Conservation (phyloP, 495 filamentous ascomycete genomes). For the Annulohypoxylon nitens region DNA sequence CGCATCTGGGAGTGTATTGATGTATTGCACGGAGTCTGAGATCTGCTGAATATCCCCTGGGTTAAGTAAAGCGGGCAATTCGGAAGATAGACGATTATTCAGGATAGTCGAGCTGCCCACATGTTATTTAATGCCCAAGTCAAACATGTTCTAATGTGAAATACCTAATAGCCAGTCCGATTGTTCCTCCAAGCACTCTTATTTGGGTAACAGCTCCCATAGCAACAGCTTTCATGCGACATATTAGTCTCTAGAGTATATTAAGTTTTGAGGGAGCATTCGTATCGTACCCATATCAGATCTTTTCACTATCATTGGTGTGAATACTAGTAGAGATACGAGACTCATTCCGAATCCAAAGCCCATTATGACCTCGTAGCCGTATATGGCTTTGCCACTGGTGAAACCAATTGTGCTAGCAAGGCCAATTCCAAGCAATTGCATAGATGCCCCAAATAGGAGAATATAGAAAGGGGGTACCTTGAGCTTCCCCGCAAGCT, state of each 20-base stretch:
- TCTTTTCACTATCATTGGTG: slow-evolving; percentile 57
- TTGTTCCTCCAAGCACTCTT: slow-evolving; percentile 64
- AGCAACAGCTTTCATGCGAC: slow-evolving; percentile 51
- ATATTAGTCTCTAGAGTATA: not conserved
- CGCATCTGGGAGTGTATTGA: slow-evolving; percentile 29
- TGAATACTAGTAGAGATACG: slow-evolving; percentile 56
- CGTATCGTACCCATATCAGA: slow-evolving; percentile 58
- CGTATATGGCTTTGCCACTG: slow-evolving; percentile 56
- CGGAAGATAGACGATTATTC: slow-evolving; percentile 36
- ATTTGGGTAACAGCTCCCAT: slow-evolving; percentile 63
- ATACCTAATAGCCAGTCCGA: slow-evolving; percentile 54
- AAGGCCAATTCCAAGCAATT: slow-evolving; percentile 62
- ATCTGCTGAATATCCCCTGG: slow-evolving; percentile 29
- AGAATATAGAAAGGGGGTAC: slow-evolving; percentile 62
- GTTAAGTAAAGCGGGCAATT: slow-evolving; percentile 22
- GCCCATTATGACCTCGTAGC: slow-evolving; percentile 62
- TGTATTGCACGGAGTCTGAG: slow-evolving; percentile 31
- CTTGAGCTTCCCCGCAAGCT: slow-evolving; percentile 52
- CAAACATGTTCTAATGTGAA: not conserved
- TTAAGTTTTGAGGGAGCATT: not conserved
- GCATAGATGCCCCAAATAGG: slow-evolving; percentile 56
- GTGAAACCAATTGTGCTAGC: slow-evolving; percentile 54
- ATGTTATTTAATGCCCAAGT: not conserved
- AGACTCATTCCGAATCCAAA: slow-evolving; percentile 59
- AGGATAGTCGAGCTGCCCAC: slow-evolving; percentile 33